A percentile compares a stretch with the other conserved stretches of the same genome.
Conservation (phyloP, 176 grass and related monocot genomes). For the Dendrocalamus sinicus region DNA sequence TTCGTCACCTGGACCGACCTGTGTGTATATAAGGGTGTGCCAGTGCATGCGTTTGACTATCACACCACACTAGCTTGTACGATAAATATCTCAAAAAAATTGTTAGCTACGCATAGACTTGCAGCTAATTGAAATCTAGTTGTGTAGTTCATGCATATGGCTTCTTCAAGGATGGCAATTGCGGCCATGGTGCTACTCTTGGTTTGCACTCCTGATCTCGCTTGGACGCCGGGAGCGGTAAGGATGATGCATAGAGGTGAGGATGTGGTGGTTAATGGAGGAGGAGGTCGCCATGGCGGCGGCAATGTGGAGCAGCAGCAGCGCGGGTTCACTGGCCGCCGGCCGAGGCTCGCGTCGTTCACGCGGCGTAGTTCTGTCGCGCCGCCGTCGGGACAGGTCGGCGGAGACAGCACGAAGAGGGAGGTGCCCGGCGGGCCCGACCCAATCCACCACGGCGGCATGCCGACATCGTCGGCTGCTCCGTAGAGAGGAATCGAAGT, state of each 20-base stretch:
- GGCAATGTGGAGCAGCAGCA: not conserved
- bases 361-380: not conserved
- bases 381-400: not conserved
- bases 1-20: not conserved
- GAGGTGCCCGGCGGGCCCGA: conserved; percentile 46
- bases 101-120: not conserved
- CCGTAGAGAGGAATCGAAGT: not conserved
- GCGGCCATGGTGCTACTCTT: not conserved
- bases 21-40: conserved; percentile 32
- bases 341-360: conserved; percentile 31
- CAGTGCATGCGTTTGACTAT: conserved; percentile 25
- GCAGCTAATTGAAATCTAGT: not conserved
- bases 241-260: conserved; percentile 27
- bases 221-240: conserved; percentile 14
- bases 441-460: conserved; percentile 41
- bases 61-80: not conserved
- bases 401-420: not conserved
- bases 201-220: not conserved
- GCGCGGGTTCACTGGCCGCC: conserved; percentile 7
- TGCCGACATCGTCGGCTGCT: not conserved
- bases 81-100: not conserved
- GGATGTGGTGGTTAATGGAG: not conserved
- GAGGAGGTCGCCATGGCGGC: not conserved
- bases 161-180: not conserved
- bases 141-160: conserved; percentile 8